These are phyloP conservation scores for Opeltia flavorubescens DNA, from an alignment of 495 filamentous ascomycete genomes.

Conservation along the genomic window DNA sequence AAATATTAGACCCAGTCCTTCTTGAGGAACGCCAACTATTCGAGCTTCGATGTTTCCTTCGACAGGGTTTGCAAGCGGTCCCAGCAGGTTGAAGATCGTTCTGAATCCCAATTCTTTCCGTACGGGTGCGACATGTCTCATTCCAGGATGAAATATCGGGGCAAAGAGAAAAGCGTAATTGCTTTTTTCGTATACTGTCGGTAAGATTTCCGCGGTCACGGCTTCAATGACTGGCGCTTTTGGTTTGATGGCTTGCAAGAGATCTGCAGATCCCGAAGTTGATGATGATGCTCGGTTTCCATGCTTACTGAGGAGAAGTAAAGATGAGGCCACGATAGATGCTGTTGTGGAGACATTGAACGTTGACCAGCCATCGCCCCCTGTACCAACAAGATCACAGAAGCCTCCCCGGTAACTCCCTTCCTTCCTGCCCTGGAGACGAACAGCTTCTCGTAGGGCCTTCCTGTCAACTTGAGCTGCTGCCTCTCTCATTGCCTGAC, in stretches of 20 bases:
- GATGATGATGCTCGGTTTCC: conserved; percentile 94
- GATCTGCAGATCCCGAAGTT: conserved; percentile 86
- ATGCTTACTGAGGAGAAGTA: conserved; percentile 80
- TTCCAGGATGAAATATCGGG: conserved; percentile 88
- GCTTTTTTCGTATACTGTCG: conserved; percentile 52
- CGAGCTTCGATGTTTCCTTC: conserved; percentile 73
- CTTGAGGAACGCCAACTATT: conserved; percentile 79
- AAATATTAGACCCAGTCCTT: conserved; percentile 72
- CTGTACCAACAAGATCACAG: conserved; percentile 97
- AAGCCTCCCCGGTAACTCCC: conserved; percentile 59
- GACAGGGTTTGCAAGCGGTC: conserved; percentile 80
- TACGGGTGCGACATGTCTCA: conserved; percentile 72
- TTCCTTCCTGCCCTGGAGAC: conserved; percentile 39
- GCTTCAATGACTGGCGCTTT: conserved; percentile 56
- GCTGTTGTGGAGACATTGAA: conserved; percentile 96
- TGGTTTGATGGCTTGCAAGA: conserved; percentile 59
- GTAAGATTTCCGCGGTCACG: conserved; percentile 54
- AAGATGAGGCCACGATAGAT: conserved; percentile 75
- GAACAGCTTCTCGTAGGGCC: conserved; percentile 42
- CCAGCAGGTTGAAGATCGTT: conserved; percentile 93
- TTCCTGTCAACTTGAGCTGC: conserved; percentile 50
- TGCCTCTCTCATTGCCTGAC: conserved; percentile 52
- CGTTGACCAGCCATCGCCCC: conserved; percentile 89
- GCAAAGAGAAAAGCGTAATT: conserved; percentile 97
- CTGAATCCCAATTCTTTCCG: conserved; percentile 75